These are phyloP conservation scores for Caryopteris hybrid DNA, from an alignment of 305 asterid species.

Conservation along the genomic window DNA sequence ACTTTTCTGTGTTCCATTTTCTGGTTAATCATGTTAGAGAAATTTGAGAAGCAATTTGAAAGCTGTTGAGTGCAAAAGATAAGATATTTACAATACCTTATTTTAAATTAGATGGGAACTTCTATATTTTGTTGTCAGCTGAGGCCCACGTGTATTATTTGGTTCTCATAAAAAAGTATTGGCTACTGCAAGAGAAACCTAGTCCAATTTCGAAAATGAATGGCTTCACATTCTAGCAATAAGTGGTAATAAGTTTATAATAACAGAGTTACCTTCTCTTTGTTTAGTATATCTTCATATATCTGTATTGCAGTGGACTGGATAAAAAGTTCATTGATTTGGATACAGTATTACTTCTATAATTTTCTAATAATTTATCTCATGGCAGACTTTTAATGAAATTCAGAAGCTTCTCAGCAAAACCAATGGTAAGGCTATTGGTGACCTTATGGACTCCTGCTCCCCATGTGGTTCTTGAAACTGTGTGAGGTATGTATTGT, in stretches of 20 bases:
- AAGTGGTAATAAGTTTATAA: too few species aligned
- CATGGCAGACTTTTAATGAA: conserved; percentile 77
- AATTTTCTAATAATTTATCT: conserved; percentile 13
- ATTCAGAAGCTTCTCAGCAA: conserved; percentile 76
- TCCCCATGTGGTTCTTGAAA: too few species aligned
- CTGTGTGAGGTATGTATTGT: conserved; percentile 68
- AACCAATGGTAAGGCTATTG: too few species aligned
- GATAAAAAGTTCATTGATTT: conserved; percentile 8
- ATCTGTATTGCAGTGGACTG: too few species aligned
- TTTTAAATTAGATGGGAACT: not conserved
- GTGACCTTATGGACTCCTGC: too few species aligned
- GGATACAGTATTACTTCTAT: conserved; percentile 3
- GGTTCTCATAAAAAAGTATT: not conserved
- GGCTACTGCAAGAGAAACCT: not conserved
- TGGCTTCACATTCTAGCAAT: not conserved
- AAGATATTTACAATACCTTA: not conserved
- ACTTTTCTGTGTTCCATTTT: not conserved
- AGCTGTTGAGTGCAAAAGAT: not conserved
- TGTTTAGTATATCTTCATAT: not conserved
- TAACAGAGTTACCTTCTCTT: too few species aligned
- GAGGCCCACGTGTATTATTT: not conserved
- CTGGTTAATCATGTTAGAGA: not conserved
- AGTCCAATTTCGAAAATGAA: too few species aligned
- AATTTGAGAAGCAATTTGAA: not conserved
- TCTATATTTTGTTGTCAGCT: not conserved